These are phyloP conservation scores for Sporothrix globosa DNA, from an alignment of 2,329 filamentous ascomycete species.

Conservation along the genomic window DNA sequence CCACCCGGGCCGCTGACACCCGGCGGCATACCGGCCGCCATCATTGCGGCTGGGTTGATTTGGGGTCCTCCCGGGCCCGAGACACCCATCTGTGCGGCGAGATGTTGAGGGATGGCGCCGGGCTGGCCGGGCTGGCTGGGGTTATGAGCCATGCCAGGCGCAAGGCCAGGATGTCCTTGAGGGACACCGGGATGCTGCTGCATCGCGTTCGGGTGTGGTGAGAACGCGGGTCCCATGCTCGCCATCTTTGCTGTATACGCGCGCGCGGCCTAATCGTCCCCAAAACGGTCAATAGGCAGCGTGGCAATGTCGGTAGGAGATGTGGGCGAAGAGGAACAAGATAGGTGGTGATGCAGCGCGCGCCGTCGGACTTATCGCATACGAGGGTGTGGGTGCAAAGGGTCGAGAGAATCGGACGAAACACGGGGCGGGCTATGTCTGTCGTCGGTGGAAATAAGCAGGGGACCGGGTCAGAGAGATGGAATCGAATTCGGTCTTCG, in stretches of 20 bases:
- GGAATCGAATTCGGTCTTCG: neutral
- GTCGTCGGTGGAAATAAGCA: too few relatives aligned
- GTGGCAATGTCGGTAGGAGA: neutral
- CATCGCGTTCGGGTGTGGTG: conserved; percentile 71
- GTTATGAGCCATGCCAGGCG: conserved; percentile 66
- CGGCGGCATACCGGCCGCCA: conserved; percentile 71
- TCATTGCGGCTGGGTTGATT: conserved; percentile 73
- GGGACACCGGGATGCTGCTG: conserved; percentile 70
- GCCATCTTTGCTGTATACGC: conserved; percentile 64
- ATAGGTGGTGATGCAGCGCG: conserved; percentile 5
- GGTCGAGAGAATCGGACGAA: neutral
- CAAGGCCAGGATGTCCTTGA: conserved; percentile 63
- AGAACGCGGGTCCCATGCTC: conserved; percentile 65
- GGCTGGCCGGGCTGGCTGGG: conserved; percentile 70
- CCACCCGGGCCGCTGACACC: conserved; percentile 62
- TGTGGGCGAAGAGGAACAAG: neutral
- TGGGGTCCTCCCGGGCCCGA: conserved; percentile 72
- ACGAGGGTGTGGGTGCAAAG: neutral
- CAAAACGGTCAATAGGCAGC: neutral
- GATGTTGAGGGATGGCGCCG: conserved; percentile 67
- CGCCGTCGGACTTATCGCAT: conserved; percentile 22
- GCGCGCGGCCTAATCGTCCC: conserved; percentile 22
- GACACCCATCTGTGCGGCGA: conserved; percentile 67
- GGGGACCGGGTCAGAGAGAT: neutral
- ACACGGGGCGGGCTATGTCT: too few relatives aligned